These are phyloP conservation scores for Thermoascus crustaceus DNA, from an alignment of 2,329 filamentous ascomycete genomes.

Conservation along the genomic window DNA sequence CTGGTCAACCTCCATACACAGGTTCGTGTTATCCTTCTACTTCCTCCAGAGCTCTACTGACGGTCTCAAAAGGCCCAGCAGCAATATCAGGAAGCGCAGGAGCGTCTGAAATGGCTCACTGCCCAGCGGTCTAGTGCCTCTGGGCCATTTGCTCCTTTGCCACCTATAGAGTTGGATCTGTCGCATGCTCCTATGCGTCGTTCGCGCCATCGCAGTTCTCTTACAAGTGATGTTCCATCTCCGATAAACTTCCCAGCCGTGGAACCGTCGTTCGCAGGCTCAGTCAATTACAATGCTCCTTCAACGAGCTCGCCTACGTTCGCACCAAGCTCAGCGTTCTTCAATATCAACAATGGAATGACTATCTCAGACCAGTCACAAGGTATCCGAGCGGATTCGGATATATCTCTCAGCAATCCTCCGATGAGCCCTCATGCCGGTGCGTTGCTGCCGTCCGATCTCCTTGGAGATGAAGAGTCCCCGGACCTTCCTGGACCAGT, in stretches of 20 bases:
- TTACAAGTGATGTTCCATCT: conserved; percentile 41
- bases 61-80: conserved; percentile 25
- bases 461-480: conserved; percentile 49
- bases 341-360: conserved; percentile 58
- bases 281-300: conserved; percentile 41
- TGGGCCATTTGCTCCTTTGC: conserved; percentile 32
- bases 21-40: conserved; percentile 13
- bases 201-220: conserved; percentile 39
- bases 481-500: conserved; percentile 25
- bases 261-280: conserved; percentile 32
- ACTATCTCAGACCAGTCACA: conserved; percentile 41
- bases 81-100: conserved; percentile 40
- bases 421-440: conserved; percentile 58
- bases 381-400: conserved; percentile 42
- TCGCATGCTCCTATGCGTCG: conserved; percentile 34
- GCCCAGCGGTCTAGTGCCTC: conserved; percentile 29
- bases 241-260: conserved; percentile 34
- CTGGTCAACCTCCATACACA: conserved; percentile 35
- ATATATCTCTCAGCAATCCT: conserved; percentile 48
- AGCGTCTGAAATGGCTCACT: conserved; percentile 37
- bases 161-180: conserved; percentile 35
- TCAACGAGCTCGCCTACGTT: conserved; percentile 47
- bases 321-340: conserved; percentile 44
- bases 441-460: conserved; percentile 52
- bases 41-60: neutral